phyloP scores from a whole-genome alignment of 176 grass and related monocot species.

The Musa acuminata region DNA sequence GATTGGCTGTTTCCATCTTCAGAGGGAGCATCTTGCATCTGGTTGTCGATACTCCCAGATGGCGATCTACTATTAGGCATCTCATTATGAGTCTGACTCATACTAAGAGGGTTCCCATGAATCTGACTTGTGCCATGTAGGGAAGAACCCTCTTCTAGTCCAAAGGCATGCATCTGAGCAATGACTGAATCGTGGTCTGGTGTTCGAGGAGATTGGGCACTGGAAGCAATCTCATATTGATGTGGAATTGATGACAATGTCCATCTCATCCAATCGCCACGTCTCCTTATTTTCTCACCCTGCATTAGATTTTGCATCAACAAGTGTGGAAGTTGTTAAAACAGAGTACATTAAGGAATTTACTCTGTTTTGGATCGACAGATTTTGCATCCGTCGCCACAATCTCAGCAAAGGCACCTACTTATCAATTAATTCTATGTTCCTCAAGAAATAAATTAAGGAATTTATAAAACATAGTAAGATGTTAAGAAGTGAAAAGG shows the following conservation, averaged over 20 bases:
- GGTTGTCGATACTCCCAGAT: too few relatives aligned
- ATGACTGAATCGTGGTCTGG: not conserved
- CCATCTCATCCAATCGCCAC: constrained; percentile 63
- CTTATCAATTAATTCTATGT: not conserved
- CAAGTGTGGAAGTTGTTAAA: not conserved
- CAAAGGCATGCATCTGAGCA: too few relatives aligned
- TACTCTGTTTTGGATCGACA: not conserved
- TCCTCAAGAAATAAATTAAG: not conserved
- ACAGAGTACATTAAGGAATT: not conserved
- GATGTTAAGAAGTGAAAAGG: not conserved
- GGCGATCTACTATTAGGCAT: too few relatives aligned
- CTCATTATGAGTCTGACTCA: too few relatives aligned
- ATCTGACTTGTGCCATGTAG: too few relatives aligned
- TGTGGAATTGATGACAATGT: constrained; percentile 29
- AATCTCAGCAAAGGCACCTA: not conserved
- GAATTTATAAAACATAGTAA: not conserved
- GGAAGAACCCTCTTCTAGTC: too few relatives aligned
- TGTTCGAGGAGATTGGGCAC: constrained; percentile 7
- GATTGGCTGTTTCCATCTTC: too few relatives aligned
- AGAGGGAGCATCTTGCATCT: too few relatives aligned
- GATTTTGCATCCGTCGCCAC: too few relatives aligned
- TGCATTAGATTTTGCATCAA: constrained; percentile 4
- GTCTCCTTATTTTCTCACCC: constrained; percentile 56
- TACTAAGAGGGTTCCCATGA: too few relatives aligned
- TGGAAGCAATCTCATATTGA: constrained; percentile 19